Evolutionary conservation across 768 basidiomycete species (phyloP).

Genomic region (Tricholoma furcatifolium): DNA sequence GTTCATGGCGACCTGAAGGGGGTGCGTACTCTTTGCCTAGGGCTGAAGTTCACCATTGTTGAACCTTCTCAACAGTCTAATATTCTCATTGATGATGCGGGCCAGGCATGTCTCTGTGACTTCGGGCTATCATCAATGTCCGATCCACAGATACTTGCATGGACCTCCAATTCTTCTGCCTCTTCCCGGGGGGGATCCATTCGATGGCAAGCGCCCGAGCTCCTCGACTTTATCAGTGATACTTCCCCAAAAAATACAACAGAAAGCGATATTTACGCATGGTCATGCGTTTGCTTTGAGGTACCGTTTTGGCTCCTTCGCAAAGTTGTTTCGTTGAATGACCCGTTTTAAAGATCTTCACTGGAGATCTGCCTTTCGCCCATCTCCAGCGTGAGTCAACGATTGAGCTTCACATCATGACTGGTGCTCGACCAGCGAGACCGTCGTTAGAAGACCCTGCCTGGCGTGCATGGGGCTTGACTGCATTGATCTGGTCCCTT

Average conservation of each 20-base stretch:
- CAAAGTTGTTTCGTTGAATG: not conserved
- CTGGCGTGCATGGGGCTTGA: too few species aligned
- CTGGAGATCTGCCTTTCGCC: constrained; percentile 19
- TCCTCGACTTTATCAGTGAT: constrained; percentile 9
- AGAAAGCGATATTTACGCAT: constrained; percentile 26
- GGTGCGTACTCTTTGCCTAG: not conserved
- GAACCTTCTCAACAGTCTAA: constrained; percentile 16
- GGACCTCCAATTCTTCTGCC: constrained; percentile 12
- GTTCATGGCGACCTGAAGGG: not conserved
- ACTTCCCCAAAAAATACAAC: constrained; percentile 10
- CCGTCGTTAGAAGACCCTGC: too few species aligned
- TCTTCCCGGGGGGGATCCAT: constrained; percentile 15
- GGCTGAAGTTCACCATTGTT: not conserved
- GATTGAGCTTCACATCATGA: constrained; percentile 14
- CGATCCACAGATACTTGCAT: constrained; percentile 16
- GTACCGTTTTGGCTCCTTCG: constrained; percentile 9
- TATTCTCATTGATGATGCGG: constrained; percentile 20
- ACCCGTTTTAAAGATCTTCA: constrained; percentile 17
- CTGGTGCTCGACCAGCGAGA: constrained; percentile 16
- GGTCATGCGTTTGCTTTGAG: constrained; percentile 25
- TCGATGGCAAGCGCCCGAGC: constrained; percentile 27
- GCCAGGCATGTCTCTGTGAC: constrained; percentile 23
- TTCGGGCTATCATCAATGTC: constrained; percentile 23
- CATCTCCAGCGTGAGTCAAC: constrained; percentile 16
- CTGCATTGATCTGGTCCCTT: too few species aligned